Evolutionary conservation across 2,329 filamentous ascomycete species (phyloP), one percentile per base, ranked within the genome.

Genomic region (Mollisia scopiformis): DNA sequence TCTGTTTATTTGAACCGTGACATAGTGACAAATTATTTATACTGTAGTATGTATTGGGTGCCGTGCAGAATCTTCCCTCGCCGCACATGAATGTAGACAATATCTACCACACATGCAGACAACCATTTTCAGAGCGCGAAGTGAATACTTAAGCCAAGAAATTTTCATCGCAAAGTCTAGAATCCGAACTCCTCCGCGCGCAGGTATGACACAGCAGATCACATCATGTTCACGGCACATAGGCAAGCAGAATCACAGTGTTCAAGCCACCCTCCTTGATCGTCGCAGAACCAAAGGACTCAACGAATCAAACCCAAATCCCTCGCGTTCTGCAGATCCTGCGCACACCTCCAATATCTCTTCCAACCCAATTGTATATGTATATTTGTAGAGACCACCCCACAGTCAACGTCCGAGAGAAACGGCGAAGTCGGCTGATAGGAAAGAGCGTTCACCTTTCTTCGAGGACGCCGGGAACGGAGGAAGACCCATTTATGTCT

Each of bases 381-480:
- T 35, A 39, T 54, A 57, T 61, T 57, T 77, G 74, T 78, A 76
- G 75, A 70, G 72, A 75, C 72, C 70, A 74, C 75, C 76, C 77
- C 76, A 79, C 77, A 79, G 75, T 76, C 73, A 72, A 76, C 71
- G 62, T 72, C 75, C 75, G 72, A 65, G 63, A 59, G 67, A 67
- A 69, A 63, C 66, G 71, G 66, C 72, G 69, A 69, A 65, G 71
- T 69, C 71, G 69, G 73, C 75, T 78, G 76, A 69, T 76, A 75
- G 75, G 75, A 76, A 77, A 77, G 75, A 76, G 73, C 70, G 71
- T 71, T 75, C 69, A 69, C 72, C 68, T 69, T 77, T 70, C 58
- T 57, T 77, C 75, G 65, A 75, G 68, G 71, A 70, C 69, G 73
- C 75, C 76, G 76, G 76, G 76, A 78, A 78, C 76, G 76, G 75